Base-by-base conservation (phyloP, 1,284 basidiomycete genomes). In the Trametes sp. region DNA sequence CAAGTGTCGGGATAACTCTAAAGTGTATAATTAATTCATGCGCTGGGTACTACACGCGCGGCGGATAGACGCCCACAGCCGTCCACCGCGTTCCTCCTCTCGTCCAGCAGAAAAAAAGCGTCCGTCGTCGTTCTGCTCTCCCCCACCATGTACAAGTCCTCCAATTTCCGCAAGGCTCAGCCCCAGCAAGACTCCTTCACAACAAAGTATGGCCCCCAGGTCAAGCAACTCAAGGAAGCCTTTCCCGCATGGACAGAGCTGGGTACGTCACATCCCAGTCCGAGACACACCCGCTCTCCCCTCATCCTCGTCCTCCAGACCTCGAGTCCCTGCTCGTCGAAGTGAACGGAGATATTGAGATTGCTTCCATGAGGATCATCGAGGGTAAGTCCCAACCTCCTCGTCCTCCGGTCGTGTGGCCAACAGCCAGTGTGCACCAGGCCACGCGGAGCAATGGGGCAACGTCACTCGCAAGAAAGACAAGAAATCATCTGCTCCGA, bases 401-500 rank as follows among this genome's bases (percentile, higher is more conserved):
- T 46, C 50, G 58, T 57, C 58, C 53, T 38, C 50, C 33, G 24
- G 51, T 56, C 63, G 57, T 63, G 45, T 63, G 46, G 52, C 61
- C 52, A 58, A 57, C 62, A 51, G 42, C 21, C n/a, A 54, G 53
- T 51, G 56, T 63, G 29, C 14, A 10, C 24, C 73, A 95, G 94
- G 94, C 72, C 84, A 84, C 68, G 90, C 84, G 48, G 86, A 90
- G 75, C 93, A 93, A 77, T 96, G 94, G 92, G 93, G 88, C 49
- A 87, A 92, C 51, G 94, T 95, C 67, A 88, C 87, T 69, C 88
- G 87, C 76, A 96, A 95, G 86, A 96, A 94, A 82, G 89, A 93
- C 75, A 94, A 94, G 82, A 92, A 91, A 70, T 45, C 76, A 1
- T 33, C 69, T 41, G 59, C 69, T 67, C 62, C 62, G 70, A 67